phyloP scores from a whole-genome alignment of 495 filamentous ascomycete genomes.

The Echria macrotheca region DNA sequence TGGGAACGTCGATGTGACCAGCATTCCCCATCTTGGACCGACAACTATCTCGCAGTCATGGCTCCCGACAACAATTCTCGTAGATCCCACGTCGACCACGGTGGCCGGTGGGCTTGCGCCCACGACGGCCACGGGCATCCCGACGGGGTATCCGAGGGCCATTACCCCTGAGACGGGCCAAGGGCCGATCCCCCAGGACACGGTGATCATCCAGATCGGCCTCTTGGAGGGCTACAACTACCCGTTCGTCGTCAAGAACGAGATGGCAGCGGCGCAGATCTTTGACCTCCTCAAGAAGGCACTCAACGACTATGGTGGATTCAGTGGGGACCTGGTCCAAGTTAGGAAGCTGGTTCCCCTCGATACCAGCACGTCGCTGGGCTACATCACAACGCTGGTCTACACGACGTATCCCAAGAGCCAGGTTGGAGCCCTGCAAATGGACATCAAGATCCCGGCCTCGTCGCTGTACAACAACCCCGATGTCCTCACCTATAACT shows the following conservation, averaged over 20 bases:
- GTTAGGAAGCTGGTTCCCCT: conserved; percentile 74
- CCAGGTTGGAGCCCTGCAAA: conserved; percentile 54
- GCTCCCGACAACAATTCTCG: conserved; percentile 40
- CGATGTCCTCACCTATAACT: conserved; percentile 50
- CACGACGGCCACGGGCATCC: conserved; percentile 44
- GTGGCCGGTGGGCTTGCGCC: conserved; percentile 19
- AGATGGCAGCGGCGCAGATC: conserved; percentile 75
- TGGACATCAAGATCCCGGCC: conserved; percentile 61
- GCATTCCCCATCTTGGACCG: conserved; percentile 31
- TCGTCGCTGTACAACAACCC: conserved; percentile 69
- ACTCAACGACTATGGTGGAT: conserved; percentile 58
- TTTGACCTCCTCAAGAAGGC: conserved; percentile 75
- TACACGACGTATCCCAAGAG: conserved; percentile 65
- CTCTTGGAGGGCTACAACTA: conserved; percentile 79
- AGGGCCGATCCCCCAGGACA: conserved; percentile 50
- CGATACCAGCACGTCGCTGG: conserved; percentile 61
- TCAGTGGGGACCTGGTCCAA: conserved; percentile 45
- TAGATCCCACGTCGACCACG: conserved; percentile 34
- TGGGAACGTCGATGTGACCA: conserved; percentile 24
- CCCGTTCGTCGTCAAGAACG: conserved; percentile 64
- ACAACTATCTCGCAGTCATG: conserved; percentile 36
- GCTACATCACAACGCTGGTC: conserved; percentile 81
- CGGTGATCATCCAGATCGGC: conserved; percentile 70
- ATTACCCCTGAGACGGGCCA: conserved; percentile 54
- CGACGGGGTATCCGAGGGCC: conserved; percentile 62